Evolutionary conservation across 345 rosid species (phyloP).

Genomic region (Hirschfeldia incana): DNA sequence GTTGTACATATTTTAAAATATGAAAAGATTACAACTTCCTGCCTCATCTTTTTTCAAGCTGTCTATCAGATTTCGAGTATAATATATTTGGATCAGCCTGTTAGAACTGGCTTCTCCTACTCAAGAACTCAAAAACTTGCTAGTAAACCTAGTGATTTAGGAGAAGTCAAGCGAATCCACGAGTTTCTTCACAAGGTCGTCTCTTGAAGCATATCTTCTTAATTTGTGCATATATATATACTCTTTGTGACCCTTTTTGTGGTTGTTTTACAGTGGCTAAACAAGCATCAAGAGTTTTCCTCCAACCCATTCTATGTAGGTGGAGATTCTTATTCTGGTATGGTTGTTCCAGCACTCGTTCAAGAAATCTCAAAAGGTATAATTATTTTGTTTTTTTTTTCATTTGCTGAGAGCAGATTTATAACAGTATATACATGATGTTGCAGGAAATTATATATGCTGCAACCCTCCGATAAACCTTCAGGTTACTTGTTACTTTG

Average conservation of each 20-base stretch:
- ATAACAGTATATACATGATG: not conserved
- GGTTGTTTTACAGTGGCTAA: slow-evolving; percentile 55
- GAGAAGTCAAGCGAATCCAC: slow-evolving; percentile 42
- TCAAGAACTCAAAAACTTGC: slow-evolving; percentile 38
- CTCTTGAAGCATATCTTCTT: not conserved
- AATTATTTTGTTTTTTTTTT: not conserved
- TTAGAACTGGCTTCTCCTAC: slow-evolving; percentile 79
- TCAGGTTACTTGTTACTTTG: slow-evolving; percentile 29
- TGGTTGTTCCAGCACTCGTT: slow-evolving; percentile 52
- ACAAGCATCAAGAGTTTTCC: slow-evolving; percentile 55
- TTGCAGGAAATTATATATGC: slow-evolving; percentile 20
- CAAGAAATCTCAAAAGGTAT: slow-evolving; percentile 43
- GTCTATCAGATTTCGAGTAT: slow-evolving; percentile 55
- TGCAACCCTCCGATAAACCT: slow-evolving; percentile 40
- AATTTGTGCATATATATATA: not conserved
- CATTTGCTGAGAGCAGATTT: not conserved
- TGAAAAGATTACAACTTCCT: not conserved
- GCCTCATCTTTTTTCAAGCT: slow-evolving; percentile 38
- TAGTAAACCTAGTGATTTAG: slow-evolving; percentile 48
- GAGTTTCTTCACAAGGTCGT: slow-evolving; percentile 51
- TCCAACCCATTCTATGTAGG: slow-evolving; percentile 57
- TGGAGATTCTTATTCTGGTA: slow-evolving; percentile 74
- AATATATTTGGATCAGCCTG: slow-evolving; percentile 73
- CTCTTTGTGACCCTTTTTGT: not conserved
- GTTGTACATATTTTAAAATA: slow-evolving; percentile 31